Evolutionary conservation across 164 flowering plant species (phyloP).

Genomic region (Vitis labrusca): DNA sequence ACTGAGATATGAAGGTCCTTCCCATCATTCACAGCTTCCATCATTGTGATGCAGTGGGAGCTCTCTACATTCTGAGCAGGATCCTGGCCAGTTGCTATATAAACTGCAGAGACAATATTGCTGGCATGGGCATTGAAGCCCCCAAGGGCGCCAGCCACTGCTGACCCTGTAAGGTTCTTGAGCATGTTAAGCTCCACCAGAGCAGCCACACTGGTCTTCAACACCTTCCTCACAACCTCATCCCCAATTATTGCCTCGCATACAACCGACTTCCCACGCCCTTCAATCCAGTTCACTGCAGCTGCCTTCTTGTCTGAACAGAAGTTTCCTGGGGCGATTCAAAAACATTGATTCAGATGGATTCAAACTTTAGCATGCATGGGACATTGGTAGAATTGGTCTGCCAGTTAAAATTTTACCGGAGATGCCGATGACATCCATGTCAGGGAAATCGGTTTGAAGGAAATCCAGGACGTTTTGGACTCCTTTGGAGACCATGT

Average conservation of each 20-base stretch:
- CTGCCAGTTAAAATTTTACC: constrained; percentile 6
- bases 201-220: constrained; percentile 27
- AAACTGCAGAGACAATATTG: constrained; percentile 31
- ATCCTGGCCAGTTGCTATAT: constrained; percentile 36
- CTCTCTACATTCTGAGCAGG: constrained; percentile 37
- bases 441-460: constrained; percentile 28
- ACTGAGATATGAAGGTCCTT: constrained; percentile 33
- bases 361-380: too few relatives aligned
- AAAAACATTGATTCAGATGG: too few relatives aligned
- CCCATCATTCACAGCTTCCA: constrained; percentile 33
- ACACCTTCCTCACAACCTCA: constrained; percentile 27
- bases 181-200: constrained; percentile 36
- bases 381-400: too few relatives aligned
- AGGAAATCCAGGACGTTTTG: constrained; percentile 34
- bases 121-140: constrained; percentile 36
- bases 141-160: constrained; percentile 36
- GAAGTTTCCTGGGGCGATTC: constrained; percentile 17
- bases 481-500: constrained; percentile 41
- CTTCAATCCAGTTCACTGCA: constrained; percentile 37
- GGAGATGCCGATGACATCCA: constrained; percentile 38
- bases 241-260: constrained; percentile 31
- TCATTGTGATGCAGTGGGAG: constrained; percentile 38
- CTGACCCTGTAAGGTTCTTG: constrained; percentile 36
- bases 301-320: constrained; percentile 36
- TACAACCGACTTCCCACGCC: constrained; percentile 35